Evolutionary conservation across 805 yeast species (phyloP).

Genomic region (Naumovozyma dairenensis): DNA sequence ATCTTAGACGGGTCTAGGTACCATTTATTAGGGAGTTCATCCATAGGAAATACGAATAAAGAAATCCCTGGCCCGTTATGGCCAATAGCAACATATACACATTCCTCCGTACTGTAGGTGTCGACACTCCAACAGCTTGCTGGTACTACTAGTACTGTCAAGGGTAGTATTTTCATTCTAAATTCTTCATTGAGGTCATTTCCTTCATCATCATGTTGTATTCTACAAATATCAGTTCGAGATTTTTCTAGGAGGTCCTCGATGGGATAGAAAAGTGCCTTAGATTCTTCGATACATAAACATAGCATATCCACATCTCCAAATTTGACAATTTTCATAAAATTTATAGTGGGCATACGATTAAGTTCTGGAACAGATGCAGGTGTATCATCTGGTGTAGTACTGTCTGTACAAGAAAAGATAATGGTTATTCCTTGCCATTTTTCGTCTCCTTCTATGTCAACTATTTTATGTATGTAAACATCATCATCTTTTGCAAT

Average conservation of each 20-base stretch:
- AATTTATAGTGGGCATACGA: conserved; percentile 40
- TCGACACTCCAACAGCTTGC: conserved; percentile 22
- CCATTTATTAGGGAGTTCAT: not conserved
- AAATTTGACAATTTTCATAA: conserved; percentile 33
- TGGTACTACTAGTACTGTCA: too few relatives aligned
- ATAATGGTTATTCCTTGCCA: too few relatives aligned
- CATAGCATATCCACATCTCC: conserved; percentile 35
- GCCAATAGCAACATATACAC: conserved; percentile 14
- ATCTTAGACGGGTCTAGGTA: not conserved
- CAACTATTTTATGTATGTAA: conserved; percentile 8
- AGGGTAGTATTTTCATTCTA: not conserved
- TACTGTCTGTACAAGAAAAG: too few relatives aligned
- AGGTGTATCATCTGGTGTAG: too few relatives aligned
- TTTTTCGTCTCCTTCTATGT: too few relatives aligned
- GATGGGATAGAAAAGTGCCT: too few relatives aligned
- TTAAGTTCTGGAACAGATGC: not conserved
- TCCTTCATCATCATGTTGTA: too few relatives aligned
- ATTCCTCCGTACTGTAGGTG: conserved; percentile 3
- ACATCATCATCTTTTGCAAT: conserved; percentile 6
- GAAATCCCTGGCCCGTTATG: conserved; percentile 17
- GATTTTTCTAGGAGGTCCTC: too few relatives aligned
- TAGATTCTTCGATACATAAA: conserved; percentile 45
- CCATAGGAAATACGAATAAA: conserved; percentile 8
- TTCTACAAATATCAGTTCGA: too few relatives aligned
- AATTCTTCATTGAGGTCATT: conserved; percentile 1